Conservation (phyloP, 306 rosid species). For the Albizia julibrissin region DNA sequence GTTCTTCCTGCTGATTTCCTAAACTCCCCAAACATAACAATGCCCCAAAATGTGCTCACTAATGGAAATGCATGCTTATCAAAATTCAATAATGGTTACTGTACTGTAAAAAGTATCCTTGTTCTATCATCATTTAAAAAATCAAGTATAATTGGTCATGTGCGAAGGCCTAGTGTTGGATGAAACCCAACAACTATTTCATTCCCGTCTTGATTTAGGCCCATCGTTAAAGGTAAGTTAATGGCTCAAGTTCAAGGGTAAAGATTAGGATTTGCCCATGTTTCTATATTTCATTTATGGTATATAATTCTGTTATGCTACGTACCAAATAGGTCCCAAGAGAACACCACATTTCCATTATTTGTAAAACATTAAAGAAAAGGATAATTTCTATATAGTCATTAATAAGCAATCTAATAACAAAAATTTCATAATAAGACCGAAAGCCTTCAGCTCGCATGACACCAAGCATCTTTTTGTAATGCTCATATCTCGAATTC, state of each 20-base stretch:
- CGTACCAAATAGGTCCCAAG: neutral
- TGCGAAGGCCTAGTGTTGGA: neutral
- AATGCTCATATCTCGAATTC: too few relatives aligned
- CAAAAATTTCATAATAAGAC: too few relatives aligned
- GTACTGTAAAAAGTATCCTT: neutral
- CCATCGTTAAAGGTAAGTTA: neutral
- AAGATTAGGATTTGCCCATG: neutral
- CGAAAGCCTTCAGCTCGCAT: fast-evolving
- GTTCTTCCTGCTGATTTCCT: slow-evolving; percentile 78
- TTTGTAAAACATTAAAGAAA: neutral
- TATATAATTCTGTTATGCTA: neutral
- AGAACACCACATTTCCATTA: neutral
- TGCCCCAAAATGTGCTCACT: slow-evolving; percentile 92
- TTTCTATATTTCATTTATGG: neutral
- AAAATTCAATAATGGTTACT: slow-evolving; percentile 20
- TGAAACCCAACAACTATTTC: neutral
- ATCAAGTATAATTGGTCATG: neutral
- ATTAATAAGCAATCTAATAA: too few relatives aligned
- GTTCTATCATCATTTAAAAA: neutral
- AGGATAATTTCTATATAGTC: too few relatives aligned
- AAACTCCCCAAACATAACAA: slow-evolving; percentile 80
- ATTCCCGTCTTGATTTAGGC: neutral
- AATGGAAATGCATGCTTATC: slow-evolving; percentile 83
- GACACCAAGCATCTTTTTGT: too few relatives aligned
- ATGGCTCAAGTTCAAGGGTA: neutral